Evolutionary conservation across 768 basidiomycete species (phyloP), one percentile per base, ranked within the genome.

Genomic region (Agrocybe chaxingu): DNA sequence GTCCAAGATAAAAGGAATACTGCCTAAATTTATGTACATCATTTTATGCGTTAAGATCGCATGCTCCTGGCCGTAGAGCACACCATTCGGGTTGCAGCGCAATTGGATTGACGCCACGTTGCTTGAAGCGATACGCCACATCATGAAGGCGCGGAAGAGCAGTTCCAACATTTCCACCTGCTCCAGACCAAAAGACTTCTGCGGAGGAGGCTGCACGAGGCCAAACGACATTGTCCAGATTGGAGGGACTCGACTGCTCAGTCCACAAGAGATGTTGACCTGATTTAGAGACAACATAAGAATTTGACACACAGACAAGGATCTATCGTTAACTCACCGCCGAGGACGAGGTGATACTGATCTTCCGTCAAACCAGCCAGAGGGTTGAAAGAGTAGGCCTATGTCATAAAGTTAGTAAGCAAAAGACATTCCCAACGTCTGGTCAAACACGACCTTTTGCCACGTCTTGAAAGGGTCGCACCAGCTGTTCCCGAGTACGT

Each of bases 401-500:
- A 43, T 11, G 35, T 24, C 13, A 36, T 7, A 8, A 36, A 24
- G 35, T 37, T 9, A 39, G 35, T 18, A 42, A 35, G 33, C 38
- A 13, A 16, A 19, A 33, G 12, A 42, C 7, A 42, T 42, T 42
- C 11, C 11, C 7, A 19, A 12, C 7, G n/a, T 32, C 30, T 31
- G 16, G 47, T 40, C 40, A 35, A 39, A 38, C 19, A 13, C 7
- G 39, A 85, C 84, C 67, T 80, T 77, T 61, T 87, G 82, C 89
- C 89, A 92, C 2, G 84, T 84, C 66, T 89, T 88, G 80, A 85
- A 89, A 0, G 86, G 85, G 56, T 85, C 84, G 58, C 85, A 87
- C 86, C 88, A 89, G 53, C 79, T 81, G 58, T 82, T 82, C 1
- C 80, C 79, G 37, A 53, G 36, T 41, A 55, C 39, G 52, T 66